A percentile compares a stretch with the other conserved stretches of the same genome.
Evolutionary conservation across 805 yeast genomes (phyloP).

Genomic region (Maudiozyma pseudohumilis): DNA sequence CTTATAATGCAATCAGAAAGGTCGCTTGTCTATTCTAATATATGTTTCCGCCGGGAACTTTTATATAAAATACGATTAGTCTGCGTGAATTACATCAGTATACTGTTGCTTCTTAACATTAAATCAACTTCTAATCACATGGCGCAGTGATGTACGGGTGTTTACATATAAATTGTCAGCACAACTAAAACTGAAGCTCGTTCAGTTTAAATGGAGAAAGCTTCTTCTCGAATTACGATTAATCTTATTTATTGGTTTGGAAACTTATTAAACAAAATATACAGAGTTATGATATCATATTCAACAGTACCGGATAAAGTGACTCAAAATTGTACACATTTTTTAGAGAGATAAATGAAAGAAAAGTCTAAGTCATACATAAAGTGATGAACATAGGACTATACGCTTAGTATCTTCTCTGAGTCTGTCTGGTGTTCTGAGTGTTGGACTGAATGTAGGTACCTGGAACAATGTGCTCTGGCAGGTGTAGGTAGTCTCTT

Average conservation of each 20-base stretch:
- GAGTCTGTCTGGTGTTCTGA: slow-evolving; percentile 65
- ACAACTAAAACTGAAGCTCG: too few relatives aligned
- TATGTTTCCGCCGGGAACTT: too few relatives aligned
- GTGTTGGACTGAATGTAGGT: slow-evolving; percentile 94
- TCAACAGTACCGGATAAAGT: background rate
- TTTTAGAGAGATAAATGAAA: background rate
- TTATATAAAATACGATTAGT: too few relatives aligned
- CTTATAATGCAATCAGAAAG: too few relatives aligned
- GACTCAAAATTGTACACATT: slow-evolving; percentile 3
- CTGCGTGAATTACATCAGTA: too few relatives aligned
- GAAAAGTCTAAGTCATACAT: background rate
- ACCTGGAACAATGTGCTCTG: slow-evolving; percentile 97
- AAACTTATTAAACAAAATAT: slow-evolving; percentile 6
- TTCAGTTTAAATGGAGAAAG: too few relatives aligned
- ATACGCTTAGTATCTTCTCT: slow-evolving; percentile 36
- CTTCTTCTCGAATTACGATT: slow-evolving; percentile 1
- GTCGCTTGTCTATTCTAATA: too few relatives aligned
- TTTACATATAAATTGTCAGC: too few relatives aligned
- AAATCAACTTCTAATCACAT: too few relatives aligned
- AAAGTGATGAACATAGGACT: background rate
- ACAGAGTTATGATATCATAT: slow-evolving; percentile 3
- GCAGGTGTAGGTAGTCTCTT: slow-evolving; percentile 96
- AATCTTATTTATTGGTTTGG: slow-evolving; percentile 5
- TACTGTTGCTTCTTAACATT: too few relatives aligned
- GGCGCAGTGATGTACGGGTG: too few relatives aligned